Conservation (phyloP, 345 rosid species). For the Brassica cretica region DNA sequence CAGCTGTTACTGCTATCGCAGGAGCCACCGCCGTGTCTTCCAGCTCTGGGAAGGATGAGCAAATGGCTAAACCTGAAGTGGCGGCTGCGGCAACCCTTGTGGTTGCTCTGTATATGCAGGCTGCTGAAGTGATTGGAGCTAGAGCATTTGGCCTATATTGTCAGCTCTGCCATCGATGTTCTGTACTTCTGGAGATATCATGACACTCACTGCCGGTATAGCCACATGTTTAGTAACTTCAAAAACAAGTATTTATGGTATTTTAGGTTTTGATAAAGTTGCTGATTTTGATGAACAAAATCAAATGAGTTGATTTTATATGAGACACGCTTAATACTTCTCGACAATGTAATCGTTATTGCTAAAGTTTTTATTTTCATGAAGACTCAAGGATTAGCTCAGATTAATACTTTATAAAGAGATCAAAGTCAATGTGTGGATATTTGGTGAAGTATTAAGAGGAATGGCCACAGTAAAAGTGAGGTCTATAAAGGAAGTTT, state of each 20-base stretch:
- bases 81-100: background rate
- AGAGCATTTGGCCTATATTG: constrained; percentile 29
- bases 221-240: constrained; percentile 63
- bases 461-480: constrained; percentile 59
- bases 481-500: constrained; percentile 78
- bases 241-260: background rate
- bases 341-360: too few species aligned
- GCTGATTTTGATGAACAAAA: background rate
- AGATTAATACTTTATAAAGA: background rate
- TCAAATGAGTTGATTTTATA: too few species aligned
- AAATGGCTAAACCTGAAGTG: background rate
- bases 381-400: background rate
- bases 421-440: background rate
- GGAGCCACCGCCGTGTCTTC: background rate
- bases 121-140: background rate
- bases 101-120: too few species aligned
- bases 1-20: background rate
- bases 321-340: background rate
- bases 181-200: constrained; percentile 72
- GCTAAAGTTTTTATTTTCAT: background rate
- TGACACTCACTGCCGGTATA: constrained; percentile 85
- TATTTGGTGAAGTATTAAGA: constrained; percentile 58
- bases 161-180: constrained; percentile 76
- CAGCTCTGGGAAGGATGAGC: background rate
- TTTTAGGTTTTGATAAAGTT: constrained; percentile 6